These are phyloP conservation scores for Antitrichia curtipendula DNA, from an alignment of 225 moss, liverwort and hornwort genomes.

Conservation along the genomic window DNA sequence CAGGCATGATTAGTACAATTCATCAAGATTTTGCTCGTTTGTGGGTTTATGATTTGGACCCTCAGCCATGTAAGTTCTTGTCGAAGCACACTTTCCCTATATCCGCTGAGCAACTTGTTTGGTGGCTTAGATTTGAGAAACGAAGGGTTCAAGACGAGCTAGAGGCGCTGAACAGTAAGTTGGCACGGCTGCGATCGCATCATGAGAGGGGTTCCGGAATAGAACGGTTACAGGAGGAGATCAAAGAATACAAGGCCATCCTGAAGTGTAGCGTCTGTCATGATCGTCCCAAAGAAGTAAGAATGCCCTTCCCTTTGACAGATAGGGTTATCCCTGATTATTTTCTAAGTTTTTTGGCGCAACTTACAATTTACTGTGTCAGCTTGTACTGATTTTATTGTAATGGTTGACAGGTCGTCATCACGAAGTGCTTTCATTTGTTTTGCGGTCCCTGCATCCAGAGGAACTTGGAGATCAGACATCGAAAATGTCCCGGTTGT, in stretches of 20 bases:
- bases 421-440: slow-evolving; percentile 96
- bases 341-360: neutral
- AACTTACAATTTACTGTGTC: neutral
- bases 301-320: neutral
- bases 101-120: neutral
- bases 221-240: slow-evolving; percentile 84
- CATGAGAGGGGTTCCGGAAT: slow-evolving; percentile 62
- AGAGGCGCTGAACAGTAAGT: slow-evolving; percentile 51
- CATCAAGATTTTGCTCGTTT: neutral
- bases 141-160: slow-evolving; percentile 77
- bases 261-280: slow-evolving; percentile 96
- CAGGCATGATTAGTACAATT: neutral
- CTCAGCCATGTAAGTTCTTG: neutral
- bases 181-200: slow-evolving; percentile 53
- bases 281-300: slow-evolving; percentile 95
- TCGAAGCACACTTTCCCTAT: neutral
- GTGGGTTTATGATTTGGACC: neutral
- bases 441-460: slow-evolving; percentile 98
- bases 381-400: neutral
- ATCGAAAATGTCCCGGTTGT: slow-evolving; percentile 97
- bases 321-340: neutral
- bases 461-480: slow-evolving; percentile 89
- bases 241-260: slow-evolving; percentile 91
- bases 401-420: slow-evolving; percentile 69
- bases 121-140: slow-evolving; percentile 64